These are phyloP conservation scores for Tuber umbilicatum DNA, from an alignment of 495 filamentous ascomycete species.

Conservation along the genomic window DNA sequence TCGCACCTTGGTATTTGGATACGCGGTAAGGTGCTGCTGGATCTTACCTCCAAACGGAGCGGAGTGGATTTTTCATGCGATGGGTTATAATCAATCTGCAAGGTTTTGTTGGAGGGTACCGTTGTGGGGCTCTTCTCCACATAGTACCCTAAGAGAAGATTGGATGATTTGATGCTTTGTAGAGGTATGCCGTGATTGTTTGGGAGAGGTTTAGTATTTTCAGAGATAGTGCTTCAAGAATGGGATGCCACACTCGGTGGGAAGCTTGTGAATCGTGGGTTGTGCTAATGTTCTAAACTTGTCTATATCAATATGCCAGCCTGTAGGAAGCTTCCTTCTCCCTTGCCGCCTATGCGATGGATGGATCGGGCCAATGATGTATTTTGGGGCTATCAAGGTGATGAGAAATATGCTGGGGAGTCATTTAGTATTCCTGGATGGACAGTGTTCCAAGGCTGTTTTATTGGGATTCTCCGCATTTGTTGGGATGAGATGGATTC, in stretches of 20 bases:
- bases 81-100: not conserved
- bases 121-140: not conserved
- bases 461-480: not conserved
- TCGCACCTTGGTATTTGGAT: not conserved
- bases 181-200: not conserved
- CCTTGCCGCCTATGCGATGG: not conserved
- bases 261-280: not conserved
- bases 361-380: not conserved
- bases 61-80: not conserved
- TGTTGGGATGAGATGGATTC: not conserved
- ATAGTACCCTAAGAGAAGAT: not conserved
- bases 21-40: not conserved
- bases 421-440: not conserved
- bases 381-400: not conserved
- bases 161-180: not conserved
- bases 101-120: not conserved
- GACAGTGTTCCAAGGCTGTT: not conserved
- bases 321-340: not conserved
- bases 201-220: not conserved
- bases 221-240: not conserved
- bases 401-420: not conserved
- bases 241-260: not conserved
- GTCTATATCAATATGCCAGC: not conserved
- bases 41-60: not conserved
- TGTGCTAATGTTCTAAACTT: not conserved